Conservation (phyloP, 2,329 filamentous ascomycete genomes). For the Proliferodiscus dingleyae region DNA sequence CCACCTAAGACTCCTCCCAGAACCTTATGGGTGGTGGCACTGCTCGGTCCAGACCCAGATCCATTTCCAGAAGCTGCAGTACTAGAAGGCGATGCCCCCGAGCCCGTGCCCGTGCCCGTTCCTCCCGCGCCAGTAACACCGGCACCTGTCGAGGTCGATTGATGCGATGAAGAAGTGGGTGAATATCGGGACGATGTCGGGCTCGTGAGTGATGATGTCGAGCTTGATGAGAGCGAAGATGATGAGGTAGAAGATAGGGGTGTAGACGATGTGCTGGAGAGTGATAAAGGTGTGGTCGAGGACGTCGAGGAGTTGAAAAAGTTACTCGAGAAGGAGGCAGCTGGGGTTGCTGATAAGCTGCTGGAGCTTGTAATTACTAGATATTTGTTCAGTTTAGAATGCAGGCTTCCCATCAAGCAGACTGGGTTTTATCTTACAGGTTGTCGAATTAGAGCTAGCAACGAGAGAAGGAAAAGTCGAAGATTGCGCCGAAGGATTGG, state of each 20-base stretch:
- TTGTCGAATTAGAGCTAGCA: conserved; percentile 29
- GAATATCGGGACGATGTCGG: conserved; percentile 2
- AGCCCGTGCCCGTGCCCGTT: conserved; percentile 3
- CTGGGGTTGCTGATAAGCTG: conserved; percentile 15
- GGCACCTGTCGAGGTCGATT: conserved; percentile 7
- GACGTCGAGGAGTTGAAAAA: conserved; percentile 9
- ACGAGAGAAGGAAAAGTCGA: conserved; percentile 25
- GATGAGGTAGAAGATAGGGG: conserved; percentile 1
- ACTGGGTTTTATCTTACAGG: conserved; percentile 22
- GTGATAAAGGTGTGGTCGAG: conserved; percentile 8
- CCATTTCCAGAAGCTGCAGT: conserved; percentile 17
- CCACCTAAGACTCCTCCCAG: conserved; percentile 30
- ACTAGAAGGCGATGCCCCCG: conserved; percentile 15
- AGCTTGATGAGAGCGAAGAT: background rate
- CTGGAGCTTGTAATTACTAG: conserved; percentile 29
- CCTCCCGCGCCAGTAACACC: conserved; percentile 11
- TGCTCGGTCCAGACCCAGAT: conserved; percentile 10
- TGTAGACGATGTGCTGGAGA: conserved; percentile 4
- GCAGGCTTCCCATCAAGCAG: conserved; percentile 1
- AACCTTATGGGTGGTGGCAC: conserved; percentile 27
- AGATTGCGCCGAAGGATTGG: conserved; percentile 23
- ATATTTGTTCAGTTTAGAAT: conserved; percentile 10
- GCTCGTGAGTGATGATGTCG: conserved; percentile 1
- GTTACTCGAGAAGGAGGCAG: conserved; percentile 10
- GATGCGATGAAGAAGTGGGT: conserved; percentile 1